Base-by-base conservation (phyloP, 2,329 filamentous ascomycete species). In the Sodiomyces alkalinus region DNA sequence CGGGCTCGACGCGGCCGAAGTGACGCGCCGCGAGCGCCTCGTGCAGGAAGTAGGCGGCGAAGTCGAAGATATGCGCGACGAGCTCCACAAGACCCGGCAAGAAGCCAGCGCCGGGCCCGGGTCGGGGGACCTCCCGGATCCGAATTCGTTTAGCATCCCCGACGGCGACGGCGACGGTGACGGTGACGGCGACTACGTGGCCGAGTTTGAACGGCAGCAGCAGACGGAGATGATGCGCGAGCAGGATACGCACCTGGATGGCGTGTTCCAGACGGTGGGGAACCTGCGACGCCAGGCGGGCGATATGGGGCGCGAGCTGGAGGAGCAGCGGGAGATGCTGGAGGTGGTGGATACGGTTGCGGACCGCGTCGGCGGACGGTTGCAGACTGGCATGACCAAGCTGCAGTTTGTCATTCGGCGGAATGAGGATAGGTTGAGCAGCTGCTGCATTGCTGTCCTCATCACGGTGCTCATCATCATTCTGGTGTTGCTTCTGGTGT, bases 291-390 rank as follows among this genome's bases (percentile, higher is more conserved):
- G 79, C 47, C 90, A 96, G 62, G 92, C 90, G 2, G 77, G 92
- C 53, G 81, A 85, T 42, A 98, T 98, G 87, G 87, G 90, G 2
- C 65, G 87, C 32, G 90, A 98, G 59, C 62, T 98, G 25, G 92
- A 94, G 55, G 90, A 98, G 58, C 90, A 98, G 62, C 68, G 68
- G 14, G 81, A 85, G 51, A 78, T 96, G 68, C 63, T 98, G 32
- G 76, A 90, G 37, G 75, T 80, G 29, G 79, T 92, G 22, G 87
- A 96, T 53, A 68, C 64, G 17, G 62, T 92, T 32, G 83, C 82
- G 4, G 86, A 96, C 50, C 68, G 87, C 19, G 85, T 98, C 2
- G 80, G 82, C 10, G 80, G 82, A 2, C 76, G 90, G 47, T 55
- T 98, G 44, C 74, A 83, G 56, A 83, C 67, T 31, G 90, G 90